phyloP scores from a whole-genome alignment of 495 filamentous ascomycete species.

The Penicillium samsonianum region DNA sequence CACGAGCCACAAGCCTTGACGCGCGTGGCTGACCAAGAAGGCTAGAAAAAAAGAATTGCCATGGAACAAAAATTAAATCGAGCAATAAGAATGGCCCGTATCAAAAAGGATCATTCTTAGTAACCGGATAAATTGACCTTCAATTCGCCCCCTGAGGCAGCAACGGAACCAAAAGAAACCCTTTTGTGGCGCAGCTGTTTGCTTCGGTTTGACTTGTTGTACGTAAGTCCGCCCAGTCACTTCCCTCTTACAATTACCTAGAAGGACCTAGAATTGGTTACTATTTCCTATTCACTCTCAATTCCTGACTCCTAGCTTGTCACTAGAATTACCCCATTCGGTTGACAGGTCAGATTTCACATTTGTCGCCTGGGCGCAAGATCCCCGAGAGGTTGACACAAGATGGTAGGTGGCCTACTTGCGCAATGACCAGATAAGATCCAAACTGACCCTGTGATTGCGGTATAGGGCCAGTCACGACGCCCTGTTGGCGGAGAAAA shows the following conservation, averaged over 20 bases:
- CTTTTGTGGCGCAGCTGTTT: slow-evolving; percentile 33
- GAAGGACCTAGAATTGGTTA: slow-evolving; percentile 12
- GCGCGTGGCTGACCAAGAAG: slow-evolving; percentile 9
- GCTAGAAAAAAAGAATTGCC: slow-evolving; percentile 5
- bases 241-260: slow-evolving; percentile 16
- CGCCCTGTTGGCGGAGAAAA: slow-evolving; percentile 51
- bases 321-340: slow-evolving; percentile 13
- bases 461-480: slow-evolving; percentile 49
- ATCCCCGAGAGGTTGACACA: slow-evolving; percentile 35
- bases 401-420: slow-evolving; percentile 34
- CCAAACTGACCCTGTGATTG: slow-evolving; percentile 20
- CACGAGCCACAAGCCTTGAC: slow-evolving; percentile 27
- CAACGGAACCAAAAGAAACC: slow-evolving; percentile 14
- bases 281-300: slow-evolving; percentile 18
- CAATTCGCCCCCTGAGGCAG: slow-evolving; percentile 27
- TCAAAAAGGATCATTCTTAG: background rate
- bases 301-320: slow-evolving; percentile 4
- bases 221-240: slow-evolving; percentile 29
- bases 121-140: background rate
- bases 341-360: slow-evolving; percentile 33
- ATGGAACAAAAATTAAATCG: slow-evolving; percentile 4
- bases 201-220: slow-evolving; percentile 28
- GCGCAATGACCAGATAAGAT: slow-evolving; percentile 10
- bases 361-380: slow-evolving; percentile 36
- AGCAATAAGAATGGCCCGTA: slow-evolving; percentile 1